A percentile compares a stretch with the other conserved stretches of the same genome.
Evolutionary conservation across 306 rosid genomes (phyloP).

Genomic region (Senna siamea): DNA sequence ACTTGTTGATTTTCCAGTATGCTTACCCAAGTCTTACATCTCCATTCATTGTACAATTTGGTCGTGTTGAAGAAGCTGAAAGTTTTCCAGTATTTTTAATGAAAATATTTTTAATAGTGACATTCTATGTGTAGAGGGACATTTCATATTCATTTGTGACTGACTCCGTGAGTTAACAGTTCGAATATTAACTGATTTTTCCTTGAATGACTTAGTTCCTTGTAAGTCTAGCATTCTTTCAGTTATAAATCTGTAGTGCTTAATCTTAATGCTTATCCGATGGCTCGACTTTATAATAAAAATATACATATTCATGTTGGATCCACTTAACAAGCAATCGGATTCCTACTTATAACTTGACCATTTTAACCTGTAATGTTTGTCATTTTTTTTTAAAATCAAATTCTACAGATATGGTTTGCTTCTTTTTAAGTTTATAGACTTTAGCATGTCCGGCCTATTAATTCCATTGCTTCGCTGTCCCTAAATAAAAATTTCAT

Average conservation of each 20-base stretch:
- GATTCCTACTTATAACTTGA: not conserved
- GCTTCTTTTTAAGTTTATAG: not conserved
- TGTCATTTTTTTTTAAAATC: not conserved
- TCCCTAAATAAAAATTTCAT: not conserved
- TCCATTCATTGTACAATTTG: not conserved
- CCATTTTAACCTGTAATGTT: not conserved
- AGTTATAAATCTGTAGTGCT: not conserved
- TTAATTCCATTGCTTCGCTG: not conserved
- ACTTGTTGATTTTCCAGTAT: too few species aligned
- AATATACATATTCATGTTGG: not conserved
- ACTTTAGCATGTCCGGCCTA: too few species aligned
- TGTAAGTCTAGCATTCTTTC: constrained; percentile 12
- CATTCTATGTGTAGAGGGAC: not conserved
- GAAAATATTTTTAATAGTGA: constrained; percentile 18
- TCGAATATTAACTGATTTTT: not conserved
- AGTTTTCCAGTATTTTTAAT: not conserved
- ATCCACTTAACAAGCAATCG: constrained; percentile 3
- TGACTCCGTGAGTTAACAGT: constrained; percentile 24
- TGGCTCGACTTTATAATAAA: not conserved
- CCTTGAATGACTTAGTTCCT: not conserved
- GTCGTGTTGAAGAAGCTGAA: not conserved
- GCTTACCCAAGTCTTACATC: constrained; percentile 4
- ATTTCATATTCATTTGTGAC: not conserved
- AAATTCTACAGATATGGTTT: not conserved
- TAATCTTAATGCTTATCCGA: not conserved